Base-by-base conservation (phyloP, 2,329 filamentous ascomycete species). In the Xylariaceae sp. region DNA sequence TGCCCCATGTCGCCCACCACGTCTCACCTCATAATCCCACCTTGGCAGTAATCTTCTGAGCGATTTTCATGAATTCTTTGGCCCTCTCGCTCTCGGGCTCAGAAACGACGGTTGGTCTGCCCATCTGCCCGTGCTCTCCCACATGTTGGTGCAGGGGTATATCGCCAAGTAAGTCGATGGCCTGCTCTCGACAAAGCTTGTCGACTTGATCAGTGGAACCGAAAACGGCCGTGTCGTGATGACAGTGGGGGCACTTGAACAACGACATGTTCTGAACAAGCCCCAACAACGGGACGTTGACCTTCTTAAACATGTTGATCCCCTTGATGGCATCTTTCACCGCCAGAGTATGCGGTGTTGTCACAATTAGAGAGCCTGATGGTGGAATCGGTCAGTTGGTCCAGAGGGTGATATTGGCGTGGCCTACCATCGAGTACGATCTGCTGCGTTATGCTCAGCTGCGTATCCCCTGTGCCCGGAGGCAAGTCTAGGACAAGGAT, bases 401-500 rank as follows among this genome's bases (percentile, higher is more conserved):
- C n/a, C n/a, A n/a, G n/a, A n/a, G n/a, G n/a, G n/a, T n/a, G n/a
- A n/a, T n/a, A n/a, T n/a, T 16, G 10, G 10, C 19, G 12, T 12
- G n/a, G 15, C 33, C 14, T 64, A 70, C 88, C 90, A 47, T 93
- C 85, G 3, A 98, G 66, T n/a, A 84, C 68, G 9, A 98, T 71
- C 61, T 95, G 90, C 58, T 98, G 92, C 12, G 87, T 90, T 40
- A 98, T 92, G n/a, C 87, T 95, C 45, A 98, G 69, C 55, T 98
- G 92, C 1, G 90, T 90, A 52, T 98, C 92, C 16, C 92, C 92
- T 0, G 92, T 98, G 3, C 92, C 92, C 0, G 92, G 92, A 0
- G 92, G 92, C 31, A 98, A 63, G 56, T 98, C 92, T 3, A 98
- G 67, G 3, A 98, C 82, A 1, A 98, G 68, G 2, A 96, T 64